Evolutionary conservation across 331 rosid genomes (phyloP), one percentile per base, ranked within the genome.

Genomic region (Acacia concinna): DNA sequence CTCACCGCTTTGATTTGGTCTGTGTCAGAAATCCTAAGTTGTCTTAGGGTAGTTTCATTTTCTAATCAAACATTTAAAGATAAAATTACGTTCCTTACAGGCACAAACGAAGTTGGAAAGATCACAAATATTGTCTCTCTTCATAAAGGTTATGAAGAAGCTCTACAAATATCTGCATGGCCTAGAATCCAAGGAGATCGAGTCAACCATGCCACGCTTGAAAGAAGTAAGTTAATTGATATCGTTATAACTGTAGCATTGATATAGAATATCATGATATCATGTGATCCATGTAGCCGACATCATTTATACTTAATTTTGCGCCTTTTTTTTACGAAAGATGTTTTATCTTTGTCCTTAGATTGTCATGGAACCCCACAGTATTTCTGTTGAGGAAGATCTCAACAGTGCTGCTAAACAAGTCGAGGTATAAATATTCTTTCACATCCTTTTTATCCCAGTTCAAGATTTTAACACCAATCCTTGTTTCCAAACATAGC

Each of bases 131-230:
- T 84, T 96, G 88, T 96, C 98, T 82, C 85, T 85, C 40, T 90
- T 93, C 82, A 95, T 87, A 40, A 93, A 95, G 86, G 91, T 79
- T 71, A 90, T 95, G 97, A 90, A 89, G 78, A 95, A 91, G 86
- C 74, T 95, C 60, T 76, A 89, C 84, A 90, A 87, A 76, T 76
- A 91, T 82, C 81, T 95, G 3, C 20, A 93, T 52, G 44, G 86
- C 34, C 80, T 90, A 68, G 91, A 89, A 44, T 87, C 93, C 60
- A 91, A 91, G 81, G 94, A 91, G 87, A 81, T 93, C 35, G 94
- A 82, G 71, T 85, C 96, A 85, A 86, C 93, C 86, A 79, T 91
- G 89, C 99, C 98, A 63, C 87, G 88, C 41, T 79, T 84, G 76
- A 91, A 83, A 83, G 91, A 89, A 75, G 98, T 95, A 90, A 89